Conservation (phyloP, 768 basidiomycete species). For the Hericium coralloides region DNA sequence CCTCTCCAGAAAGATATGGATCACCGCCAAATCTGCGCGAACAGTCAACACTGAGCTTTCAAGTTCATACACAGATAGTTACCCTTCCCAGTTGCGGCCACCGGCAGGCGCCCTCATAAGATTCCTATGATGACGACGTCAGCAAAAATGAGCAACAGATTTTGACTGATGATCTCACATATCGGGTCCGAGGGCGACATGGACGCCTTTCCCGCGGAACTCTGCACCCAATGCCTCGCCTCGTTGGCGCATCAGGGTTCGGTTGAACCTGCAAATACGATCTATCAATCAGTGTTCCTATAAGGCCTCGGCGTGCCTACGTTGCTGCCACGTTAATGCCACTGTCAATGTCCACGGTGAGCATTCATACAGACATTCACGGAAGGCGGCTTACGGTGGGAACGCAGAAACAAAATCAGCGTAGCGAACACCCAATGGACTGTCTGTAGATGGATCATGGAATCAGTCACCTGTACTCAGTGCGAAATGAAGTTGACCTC, state of each 20-base stretch:
- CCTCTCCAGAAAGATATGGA: constrained; percentile 25
- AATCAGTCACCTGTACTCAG: background rate
- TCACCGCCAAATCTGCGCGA: constrained; percentile 17
- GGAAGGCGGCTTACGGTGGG: constrained; percentile 30
- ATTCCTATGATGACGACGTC: constrained; percentile 2
- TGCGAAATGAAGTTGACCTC: background rate
- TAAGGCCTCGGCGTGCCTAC: constrained; percentile 12
- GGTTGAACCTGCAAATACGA: constrained; percentile 30
- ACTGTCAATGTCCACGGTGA: constrained; percentile 27
- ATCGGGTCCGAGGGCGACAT: constrained; percentile 25
- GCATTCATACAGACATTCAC: background rate
- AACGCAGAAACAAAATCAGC: constrained; percentile 33
- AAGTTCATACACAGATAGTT: background rate
- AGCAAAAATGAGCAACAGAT: background rate
- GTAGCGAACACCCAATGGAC: constrained; percentile 29
- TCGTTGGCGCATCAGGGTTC: constrained; percentile 52
- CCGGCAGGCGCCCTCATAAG: constrained; percentile 18
- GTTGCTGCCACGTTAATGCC: constrained; percentile 29
- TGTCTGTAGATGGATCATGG: constrained; percentile 2
- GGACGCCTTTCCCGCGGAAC: constrained; percentile 58
- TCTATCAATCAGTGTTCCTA: background rate
- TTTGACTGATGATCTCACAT: constrained; percentile 2
- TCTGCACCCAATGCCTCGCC: constrained; percentile 59
- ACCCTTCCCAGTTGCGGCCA: constrained; percentile 42
- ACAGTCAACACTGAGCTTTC: background rate